Conservation (phyloP, 306 rosid genomes). For the Macrotyloma uniflorum region DNA sequence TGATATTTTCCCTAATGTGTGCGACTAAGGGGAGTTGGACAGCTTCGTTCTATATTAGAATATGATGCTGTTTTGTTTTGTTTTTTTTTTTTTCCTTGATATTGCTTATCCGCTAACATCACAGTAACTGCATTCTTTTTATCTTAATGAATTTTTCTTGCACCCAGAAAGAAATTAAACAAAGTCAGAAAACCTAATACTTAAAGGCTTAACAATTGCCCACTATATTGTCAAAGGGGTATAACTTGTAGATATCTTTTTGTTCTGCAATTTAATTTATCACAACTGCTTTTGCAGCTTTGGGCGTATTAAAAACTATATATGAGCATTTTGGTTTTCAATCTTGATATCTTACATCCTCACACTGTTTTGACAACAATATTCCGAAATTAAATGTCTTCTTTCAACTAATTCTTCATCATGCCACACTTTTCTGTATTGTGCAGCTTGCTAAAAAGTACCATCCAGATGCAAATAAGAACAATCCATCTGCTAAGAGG, state of each 20-base stretch:
- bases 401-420: slow-evolving; percentile 20
- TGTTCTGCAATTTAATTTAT: slow-evolving; percentile 3
- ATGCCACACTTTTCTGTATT: slow-evolving; percentile 36
- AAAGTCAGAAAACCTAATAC: background rate
- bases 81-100: background rate
- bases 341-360: slow-evolving; percentile 11
- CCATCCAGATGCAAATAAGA: slow-evolving; percentile 94
- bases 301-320: slow-evolving; percentile 4
- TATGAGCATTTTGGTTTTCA: slow-evolving; percentile 21
- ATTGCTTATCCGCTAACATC: background rate
- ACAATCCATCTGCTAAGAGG: slow-evolving; percentile 80
- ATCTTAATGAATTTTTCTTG: background rate
- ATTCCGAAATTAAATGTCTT: slow-evolving; percentile 28
- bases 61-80: background rate
- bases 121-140: slow-evolving; percentile 17
- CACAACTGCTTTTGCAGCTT: background rate
- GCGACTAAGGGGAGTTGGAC: background rate
- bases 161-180: background rate
- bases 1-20: background rate
- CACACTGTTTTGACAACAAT: slow-evolving; percentile 19
- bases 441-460: slow-evolving; percentile 91
- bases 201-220: slow-evolving; percentile 13
- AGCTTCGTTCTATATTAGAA: background rate
- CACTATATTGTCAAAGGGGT: background rate
- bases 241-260: slow-evolving; percentile 11